phyloP scores from a whole-genome alignment of 495 filamentous ascomycete species.

The Daldinia loculata region DNA sequence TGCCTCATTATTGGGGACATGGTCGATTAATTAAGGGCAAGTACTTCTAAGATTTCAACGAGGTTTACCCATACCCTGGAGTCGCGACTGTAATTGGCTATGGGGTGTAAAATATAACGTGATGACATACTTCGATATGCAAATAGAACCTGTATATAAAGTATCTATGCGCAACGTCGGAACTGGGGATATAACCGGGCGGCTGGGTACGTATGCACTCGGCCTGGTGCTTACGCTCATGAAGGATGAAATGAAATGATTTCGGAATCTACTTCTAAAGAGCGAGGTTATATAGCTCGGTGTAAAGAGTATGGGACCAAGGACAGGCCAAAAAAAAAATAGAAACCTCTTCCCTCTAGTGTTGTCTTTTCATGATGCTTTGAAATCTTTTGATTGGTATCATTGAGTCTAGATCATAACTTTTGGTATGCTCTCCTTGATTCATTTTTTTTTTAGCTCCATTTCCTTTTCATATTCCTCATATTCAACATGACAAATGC shows the following conservation, averaged over 20 bases:
- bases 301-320: conserved; percentile 1
- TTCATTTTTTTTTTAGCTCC: neutral
- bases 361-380: neutral
- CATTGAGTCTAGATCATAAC: conserved; percentile 9
- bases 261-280: conserved; percentile 2
- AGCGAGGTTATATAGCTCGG: neutral
- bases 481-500: neutral
- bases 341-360: conserved; percentile 32
- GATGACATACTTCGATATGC: conserved; percentile 16
- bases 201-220: neutral
- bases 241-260: conserved; percentile 1
- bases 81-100: neutral
- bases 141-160: conserved; percentile 22
- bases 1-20: neutral
- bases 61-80: neutral
- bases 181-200: neutral
- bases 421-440: neutral
- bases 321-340: conserved; percentile 7
- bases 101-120: conserved; percentile 13
- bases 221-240: neutral
- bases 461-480: neutral
- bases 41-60: neutral
- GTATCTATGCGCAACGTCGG: neutral
- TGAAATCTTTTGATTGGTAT: conserved; percentile 11
- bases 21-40: neutral